These are phyloP conservation scores for Ascochyta viciae-villosae DNA, from an alignment of 2,329 filamentous ascomycete genomes.

Conservation along the genomic window DNA sequence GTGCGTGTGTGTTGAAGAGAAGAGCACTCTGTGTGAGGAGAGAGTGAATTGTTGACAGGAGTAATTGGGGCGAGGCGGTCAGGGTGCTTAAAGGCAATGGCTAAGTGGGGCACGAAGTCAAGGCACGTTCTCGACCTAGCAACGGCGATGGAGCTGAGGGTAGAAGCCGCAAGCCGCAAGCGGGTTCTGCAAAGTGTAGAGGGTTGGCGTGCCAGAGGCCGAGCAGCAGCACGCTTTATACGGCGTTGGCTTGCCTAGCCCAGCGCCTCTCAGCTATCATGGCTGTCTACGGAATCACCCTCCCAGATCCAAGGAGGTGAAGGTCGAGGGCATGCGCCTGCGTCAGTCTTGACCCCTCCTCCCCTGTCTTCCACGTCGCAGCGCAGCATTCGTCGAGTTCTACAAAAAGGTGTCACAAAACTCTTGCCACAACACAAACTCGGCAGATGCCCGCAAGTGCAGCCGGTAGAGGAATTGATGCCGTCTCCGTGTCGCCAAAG, in stretches of 20 bases:
- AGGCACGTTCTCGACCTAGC: slow-evolving; percentile 31
- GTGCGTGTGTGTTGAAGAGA: slow-evolving; percentile 9
- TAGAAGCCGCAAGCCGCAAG: slow-evolving; percentile 1
- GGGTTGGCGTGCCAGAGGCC: slow-evolving; percentile 11
- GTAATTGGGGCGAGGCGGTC: slow-evolving; percentile 25
- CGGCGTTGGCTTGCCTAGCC: slow-evolving; percentile 15
- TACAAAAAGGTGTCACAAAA: neutral
- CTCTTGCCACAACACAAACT: neutral
- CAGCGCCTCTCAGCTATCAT: slow-evolving; percentile 22
- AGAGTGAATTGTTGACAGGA: slow-evolving; percentile 25
- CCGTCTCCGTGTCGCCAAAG: slow-evolving; percentile 4
- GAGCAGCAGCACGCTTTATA: slow-evolving; percentile 23
- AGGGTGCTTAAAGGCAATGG: slow-evolving; percentile 31
- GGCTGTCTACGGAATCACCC: slow-evolving; percentile 10
- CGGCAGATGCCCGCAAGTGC: neutral
- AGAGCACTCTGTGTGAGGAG: slow-evolving; percentile 17
- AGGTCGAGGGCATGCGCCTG: slow-evolving; percentile 22
- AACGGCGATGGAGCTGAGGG: slow-evolving; percentile 20
- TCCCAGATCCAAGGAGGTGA: neutral
- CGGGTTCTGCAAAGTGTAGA: slow-evolving; percentile 16
- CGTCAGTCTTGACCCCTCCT: slow-evolving; percentile 22
- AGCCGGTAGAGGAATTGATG: neutral
- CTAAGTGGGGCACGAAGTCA: slow-evolving; percentile 31
- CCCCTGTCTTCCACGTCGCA: slow-evolving; percentile 17
- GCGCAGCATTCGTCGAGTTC: slow-evolving; percentile 10